A percentile compares a stretch with the other conserved stretches of the same genome.
Conservation (phyloP, 2,329 filamentous ascomycete genomes). For the Xylariaceae sp. region DNA sequence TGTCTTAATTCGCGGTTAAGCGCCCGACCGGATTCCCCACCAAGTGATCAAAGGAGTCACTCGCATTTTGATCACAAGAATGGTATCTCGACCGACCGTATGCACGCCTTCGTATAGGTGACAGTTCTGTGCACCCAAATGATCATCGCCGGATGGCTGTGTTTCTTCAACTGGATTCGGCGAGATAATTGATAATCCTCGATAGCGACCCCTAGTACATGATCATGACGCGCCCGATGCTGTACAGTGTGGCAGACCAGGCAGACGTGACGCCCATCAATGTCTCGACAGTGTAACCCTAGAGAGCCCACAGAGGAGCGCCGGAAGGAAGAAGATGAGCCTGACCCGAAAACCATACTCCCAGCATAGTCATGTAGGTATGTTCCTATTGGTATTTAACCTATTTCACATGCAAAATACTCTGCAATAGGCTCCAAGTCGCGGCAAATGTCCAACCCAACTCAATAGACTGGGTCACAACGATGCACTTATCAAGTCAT, state of each 20-base stretch:
- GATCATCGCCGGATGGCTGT: constrained; percentile 15
- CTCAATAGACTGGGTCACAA: background rate
- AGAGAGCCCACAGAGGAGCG: background rate
- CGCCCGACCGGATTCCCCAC: constrained; percentile 7
- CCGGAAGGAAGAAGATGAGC: background rate
- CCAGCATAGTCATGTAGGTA: background rate
- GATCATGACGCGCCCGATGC: background rate
- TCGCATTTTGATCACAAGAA: constrained; percentile 16
- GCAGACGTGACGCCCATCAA: background rate
- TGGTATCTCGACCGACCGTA: constrained; percentile 7
- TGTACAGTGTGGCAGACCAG: background rate
- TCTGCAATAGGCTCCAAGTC: no score
- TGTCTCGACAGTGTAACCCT: background rate
- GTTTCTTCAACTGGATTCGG: background rate
- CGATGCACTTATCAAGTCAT: background rate
- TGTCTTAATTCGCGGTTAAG: constrained; percentile 2
- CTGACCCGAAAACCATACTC: background rate
- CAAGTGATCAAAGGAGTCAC: constrained; percentile 6
- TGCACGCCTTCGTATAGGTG: background rate
- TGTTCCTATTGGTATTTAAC: background rate
- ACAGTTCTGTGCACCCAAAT: constrained; percentile 7
- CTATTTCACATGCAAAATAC: no score
- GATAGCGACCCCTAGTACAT: no score
- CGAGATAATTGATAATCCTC: background rate
- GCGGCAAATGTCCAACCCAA: background rate